These are phyloP conservation scores for Acacia acuminata DNA, from an alignment of 306 rosid genomes.

Conservation along the genomic window DNA sequence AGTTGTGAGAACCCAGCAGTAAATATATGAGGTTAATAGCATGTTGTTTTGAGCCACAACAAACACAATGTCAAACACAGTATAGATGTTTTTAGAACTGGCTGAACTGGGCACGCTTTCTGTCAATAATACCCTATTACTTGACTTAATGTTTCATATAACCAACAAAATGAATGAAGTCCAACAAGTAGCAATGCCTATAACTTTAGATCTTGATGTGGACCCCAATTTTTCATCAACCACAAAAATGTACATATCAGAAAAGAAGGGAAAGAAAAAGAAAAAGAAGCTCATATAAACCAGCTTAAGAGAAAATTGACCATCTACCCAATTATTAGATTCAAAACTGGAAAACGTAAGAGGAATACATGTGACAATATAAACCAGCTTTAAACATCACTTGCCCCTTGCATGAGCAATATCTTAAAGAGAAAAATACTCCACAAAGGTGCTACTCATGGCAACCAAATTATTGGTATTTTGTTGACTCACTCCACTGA, in stretches of 20 bases:
- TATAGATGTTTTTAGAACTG: conserved; percentile 1
- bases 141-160: not conserved
- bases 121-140: not conserved
- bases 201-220: not conserved
- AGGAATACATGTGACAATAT: not conserved
- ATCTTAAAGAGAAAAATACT: not conserved
- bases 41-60: not conserved
- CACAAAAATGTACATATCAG: not conserved
- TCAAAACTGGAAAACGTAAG: not conserved
- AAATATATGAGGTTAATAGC: conserved; percentile 1
- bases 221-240: not conserved
- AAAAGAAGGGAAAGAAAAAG: not conserved
- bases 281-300: not conserved
- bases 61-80: not conserved
- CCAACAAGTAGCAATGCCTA: not conserved
- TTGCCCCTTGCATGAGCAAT: not conserved
- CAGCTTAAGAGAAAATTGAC: not conserved
- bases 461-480: conserved; percentile 5
- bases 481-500: conserved; percentile 10
- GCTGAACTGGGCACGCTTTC: not conserved
- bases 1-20: conserved; percentile 15
- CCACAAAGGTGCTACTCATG: not conserved
- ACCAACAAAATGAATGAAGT: not conserved
- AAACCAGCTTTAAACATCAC: not conserved
- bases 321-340: not conserved